phyloP scores from a whole-genome alignment of 2,329 filamentous ascomycete species.

The Stachybotrys chlorohalonatus region DNA sequence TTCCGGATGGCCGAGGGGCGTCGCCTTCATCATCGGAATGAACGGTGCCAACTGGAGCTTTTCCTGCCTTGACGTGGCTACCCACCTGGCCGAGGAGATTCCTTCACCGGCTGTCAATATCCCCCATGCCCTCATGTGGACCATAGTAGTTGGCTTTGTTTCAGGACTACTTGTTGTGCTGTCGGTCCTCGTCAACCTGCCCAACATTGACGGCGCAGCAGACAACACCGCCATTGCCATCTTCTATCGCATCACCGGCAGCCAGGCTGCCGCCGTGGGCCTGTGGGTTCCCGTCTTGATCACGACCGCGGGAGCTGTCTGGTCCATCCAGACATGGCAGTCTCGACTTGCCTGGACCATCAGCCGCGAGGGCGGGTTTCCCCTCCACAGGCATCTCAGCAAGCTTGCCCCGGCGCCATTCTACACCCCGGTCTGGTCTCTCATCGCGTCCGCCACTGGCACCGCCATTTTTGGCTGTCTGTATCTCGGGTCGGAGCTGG shows the following conservation, averaged over 20 bases:
- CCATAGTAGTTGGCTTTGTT: constrained; percentile 10
- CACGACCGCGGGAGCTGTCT: constrained; percentile 12
- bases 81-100: constrained; percentile 19
- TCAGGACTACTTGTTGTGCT: constrained; percentile 11
- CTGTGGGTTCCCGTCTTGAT: constrained; percentile 13
- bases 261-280: constrained; percentile 11
- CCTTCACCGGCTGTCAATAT: constrained; percentile 14
- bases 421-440: constrained; percentile 14
- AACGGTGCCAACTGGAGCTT: constrained; percentile 20
- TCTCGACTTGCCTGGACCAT: constrained; percentile 19
- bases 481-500: constrained; percentile 16
- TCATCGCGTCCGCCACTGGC: constrained; percentile 11
- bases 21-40: constrained; percentile 19
- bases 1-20: constrained; percentile 14
- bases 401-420: constrained; percentile 12
- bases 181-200: constrained; percentile 10
- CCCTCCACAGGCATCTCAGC: constrained; percentile 11
- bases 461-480: constrained; percentile 16
- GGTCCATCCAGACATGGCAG: constrained; percentile 19
- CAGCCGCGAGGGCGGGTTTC: constrained; percentile 15
- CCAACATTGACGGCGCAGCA: constrained; percentile 6
- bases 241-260: constrained; percentile 13
- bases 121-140: constrained; percentile 14
- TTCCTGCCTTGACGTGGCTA: constrained; percentile 17
- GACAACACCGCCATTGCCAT: constrained; percentile 12